phyloP scores from a whole-genome alignment of 495 filamentous ascomycete genomes.

The Parachaetomium inaequale region DNA sequence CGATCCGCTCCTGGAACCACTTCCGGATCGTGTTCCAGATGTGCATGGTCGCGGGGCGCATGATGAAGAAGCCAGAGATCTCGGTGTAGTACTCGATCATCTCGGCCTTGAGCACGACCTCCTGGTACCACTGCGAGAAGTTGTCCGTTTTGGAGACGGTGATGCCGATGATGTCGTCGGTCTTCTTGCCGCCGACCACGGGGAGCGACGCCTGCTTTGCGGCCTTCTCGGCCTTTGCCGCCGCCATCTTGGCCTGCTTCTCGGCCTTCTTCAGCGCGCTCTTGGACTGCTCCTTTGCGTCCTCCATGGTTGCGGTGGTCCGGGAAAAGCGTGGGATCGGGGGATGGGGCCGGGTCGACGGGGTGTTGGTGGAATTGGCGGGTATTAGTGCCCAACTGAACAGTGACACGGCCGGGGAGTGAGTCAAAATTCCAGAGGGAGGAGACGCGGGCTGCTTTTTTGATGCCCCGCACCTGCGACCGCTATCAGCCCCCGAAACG shows the following conservation, averaged over 20 bases:
- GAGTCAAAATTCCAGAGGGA: constrained; percentile 14
- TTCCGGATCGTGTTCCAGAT: constrained; percentile 91
- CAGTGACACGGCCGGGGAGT: constrained; percentile 8
- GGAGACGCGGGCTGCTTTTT: constrained; percentile 22
- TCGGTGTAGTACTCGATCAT: constrained; percentile 74
- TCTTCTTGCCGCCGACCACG: constrained; percentile 50
- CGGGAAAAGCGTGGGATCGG: not conserved
- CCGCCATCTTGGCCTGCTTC: constrained; percentile 62
- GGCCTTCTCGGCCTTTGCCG: constrained; percentile 64
- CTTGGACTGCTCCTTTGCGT: constrained; percentile 56
- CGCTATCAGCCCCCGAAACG: constrained; percentile 14
- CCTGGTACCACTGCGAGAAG: constrained; percentile 92
- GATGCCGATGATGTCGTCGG: constrained; percentile 74
- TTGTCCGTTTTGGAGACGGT: constrained; percentile 78
- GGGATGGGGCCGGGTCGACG: not conserved
- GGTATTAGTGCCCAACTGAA: constrained; percentile 1
- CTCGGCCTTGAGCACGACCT: constrained; percentile 90
- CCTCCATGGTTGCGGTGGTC: constrained; percentile 37
- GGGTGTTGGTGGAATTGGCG: constrained; percentile 1
- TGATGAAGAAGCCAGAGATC: constrained; percentile 92
- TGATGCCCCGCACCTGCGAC: constrained; percentile 27
- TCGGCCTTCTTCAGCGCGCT: constrained; percentile 69
- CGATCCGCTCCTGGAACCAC: constrained; percentile 85
- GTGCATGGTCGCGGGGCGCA: constrained; percentile 78
- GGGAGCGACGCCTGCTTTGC: constrained; percentile 51